Evolutionary conservation across 2,329 filamentous ascomycete genomes (phyloP).

Genomic region (Phialocephala sp.): DNA sequence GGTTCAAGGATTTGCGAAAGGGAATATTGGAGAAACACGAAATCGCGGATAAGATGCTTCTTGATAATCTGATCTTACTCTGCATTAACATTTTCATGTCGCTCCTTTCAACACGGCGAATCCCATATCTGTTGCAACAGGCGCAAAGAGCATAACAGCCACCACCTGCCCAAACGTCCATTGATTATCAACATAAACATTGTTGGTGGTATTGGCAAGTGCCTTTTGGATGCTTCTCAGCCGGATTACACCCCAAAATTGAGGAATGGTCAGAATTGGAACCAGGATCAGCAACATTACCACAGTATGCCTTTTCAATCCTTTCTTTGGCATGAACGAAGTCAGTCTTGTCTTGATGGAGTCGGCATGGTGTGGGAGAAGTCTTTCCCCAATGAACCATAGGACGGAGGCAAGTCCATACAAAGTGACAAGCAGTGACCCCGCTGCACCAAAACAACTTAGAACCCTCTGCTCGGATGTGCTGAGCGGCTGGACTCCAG

Average conservation of each 20-base stretch:
- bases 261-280: conserved; percentile 20
- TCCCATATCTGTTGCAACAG: conserved; percentile 21
- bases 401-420: conserved; percentile 17
- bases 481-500: conserved; percentile 5
- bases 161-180: conserved; percentile 30
- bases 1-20: neutral
- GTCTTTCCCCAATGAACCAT: conserved; percentile 18
- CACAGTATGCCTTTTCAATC: neutral
- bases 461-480: conserved; percentile 11
- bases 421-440: conserved; percentile 4
- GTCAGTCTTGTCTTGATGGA: neutral
- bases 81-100: neutral
- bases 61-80: too few species aligned
- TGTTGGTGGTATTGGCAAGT: conserved; percentile 17
- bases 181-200: conserved; percentile 25
- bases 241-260: conserved; percentile 24
- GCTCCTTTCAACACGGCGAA: neutral
- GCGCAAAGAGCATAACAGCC: conserved; percentile 25
- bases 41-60: too few species aligned
- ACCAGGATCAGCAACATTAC: neutral
- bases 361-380: neutral
- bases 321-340: neutral
- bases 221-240: conserved; percentile 21
- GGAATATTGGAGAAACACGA: too few species aligned
- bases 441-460: conserved; percentile 16